Evolutionary conservation across 257 asterid species (phyloP).

Genomic region (Solanum arcanum): DNA sequence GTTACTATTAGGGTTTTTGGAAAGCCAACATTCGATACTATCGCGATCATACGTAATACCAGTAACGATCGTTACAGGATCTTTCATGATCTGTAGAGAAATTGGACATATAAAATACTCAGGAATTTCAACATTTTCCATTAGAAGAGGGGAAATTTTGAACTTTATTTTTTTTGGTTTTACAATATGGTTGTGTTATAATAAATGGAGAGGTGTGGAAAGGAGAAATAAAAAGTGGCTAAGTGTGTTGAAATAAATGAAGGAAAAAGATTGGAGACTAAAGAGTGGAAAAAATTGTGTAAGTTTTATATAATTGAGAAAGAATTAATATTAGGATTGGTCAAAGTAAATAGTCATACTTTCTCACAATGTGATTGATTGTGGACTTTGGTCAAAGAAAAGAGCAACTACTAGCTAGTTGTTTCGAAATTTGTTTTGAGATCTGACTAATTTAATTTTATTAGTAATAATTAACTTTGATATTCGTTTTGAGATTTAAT

Average conservation of each 20-base stretch:
- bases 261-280: background rate
- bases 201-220: background rate
- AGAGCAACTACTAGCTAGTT: background rate
- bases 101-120: slow-evolving; percentile 54
- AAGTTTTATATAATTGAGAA: background rate
- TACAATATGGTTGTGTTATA: background rate
- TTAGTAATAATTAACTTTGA: background rate
- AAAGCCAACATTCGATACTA: slow-evolving; percentile 46
- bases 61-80: slow-evolving; percentile 44
- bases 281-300: background rate
- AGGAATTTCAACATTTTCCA: slow-evolving; percentile 40
- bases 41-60: slow-evolving; percentile 68
- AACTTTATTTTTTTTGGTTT: background rate
- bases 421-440: background rate
- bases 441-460: background rate
- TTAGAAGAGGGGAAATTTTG: background rate
- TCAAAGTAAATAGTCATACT: background rate
- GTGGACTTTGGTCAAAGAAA: background rate
- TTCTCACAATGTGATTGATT: background rate
- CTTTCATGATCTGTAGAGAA: slow-evolving; percentile 57
- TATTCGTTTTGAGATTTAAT: background rate
- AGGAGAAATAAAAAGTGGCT: background rate
- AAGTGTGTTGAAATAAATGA: background rate
- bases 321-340: background rate
- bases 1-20: slow-evolving; percentile 2